Evolutionary conservation across 2,329 filamentous ascomycete genomes (phyloP).

Genomic region (Trematosphaeria pertusa): DNA sequence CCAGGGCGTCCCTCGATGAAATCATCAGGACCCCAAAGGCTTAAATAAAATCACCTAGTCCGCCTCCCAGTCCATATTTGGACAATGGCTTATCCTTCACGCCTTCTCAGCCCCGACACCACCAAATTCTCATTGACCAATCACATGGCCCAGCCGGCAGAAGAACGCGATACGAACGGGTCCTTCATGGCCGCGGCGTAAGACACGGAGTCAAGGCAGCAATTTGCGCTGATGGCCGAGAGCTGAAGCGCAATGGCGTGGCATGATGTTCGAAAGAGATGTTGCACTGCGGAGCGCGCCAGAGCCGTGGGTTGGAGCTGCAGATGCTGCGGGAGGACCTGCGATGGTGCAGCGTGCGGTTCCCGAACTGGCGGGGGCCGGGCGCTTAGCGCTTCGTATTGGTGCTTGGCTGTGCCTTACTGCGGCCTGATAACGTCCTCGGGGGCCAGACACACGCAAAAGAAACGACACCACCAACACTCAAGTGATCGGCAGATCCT

Average conservation of each 20-base stretch:
- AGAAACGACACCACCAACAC: not conserved
- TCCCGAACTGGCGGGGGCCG: constrained; percentile 2
- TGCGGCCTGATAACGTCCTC: not conserved
- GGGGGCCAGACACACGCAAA: not conserved
- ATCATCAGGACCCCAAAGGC: not conserved
- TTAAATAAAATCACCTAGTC: constrained; percentile 7
- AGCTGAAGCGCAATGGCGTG: not conserved
- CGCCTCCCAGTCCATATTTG: constrained; percentile 11
- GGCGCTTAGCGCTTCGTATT: not conserved
- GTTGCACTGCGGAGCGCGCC: too few relatives aligned
- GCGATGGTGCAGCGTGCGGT: not conserved
- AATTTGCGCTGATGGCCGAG: too few relatives aligned
- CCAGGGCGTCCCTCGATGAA: not conserved
- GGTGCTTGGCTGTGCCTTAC: constrained; percentile 3
- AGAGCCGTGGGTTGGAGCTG: not conserved
- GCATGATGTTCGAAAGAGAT: too few relatives aligned
- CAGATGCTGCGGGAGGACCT: not conserved
- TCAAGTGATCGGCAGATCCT: too few relatives aligned
- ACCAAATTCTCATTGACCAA: constrained; percentile 10
- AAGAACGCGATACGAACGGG: not conserved
- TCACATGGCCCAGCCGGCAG: constrained; percentile 2
- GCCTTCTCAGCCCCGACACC: constrained; percentile 12
- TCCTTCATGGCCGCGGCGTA: not conserved
- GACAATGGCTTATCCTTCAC: constrained; percentile 15
- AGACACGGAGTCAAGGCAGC: too few relatives aligned